Base-by-base conservation (phyloP, 2,329 filamentous ascomycete genomes). In the Ustilaginoidea virens region DNA sequence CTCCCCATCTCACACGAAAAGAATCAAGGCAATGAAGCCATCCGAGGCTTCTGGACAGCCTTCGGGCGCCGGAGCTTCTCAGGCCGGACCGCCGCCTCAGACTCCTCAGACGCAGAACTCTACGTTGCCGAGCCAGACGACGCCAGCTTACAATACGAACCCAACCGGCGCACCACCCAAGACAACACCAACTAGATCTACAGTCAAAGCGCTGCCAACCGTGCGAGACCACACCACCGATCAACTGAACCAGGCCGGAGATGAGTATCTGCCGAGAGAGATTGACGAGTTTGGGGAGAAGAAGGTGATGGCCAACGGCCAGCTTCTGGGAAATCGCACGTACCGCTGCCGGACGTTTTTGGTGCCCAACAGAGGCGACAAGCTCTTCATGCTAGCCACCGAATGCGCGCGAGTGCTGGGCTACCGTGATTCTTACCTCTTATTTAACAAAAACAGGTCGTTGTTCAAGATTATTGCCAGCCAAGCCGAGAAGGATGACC, bases 381-480 rank as follows among this genome's bases (percentile, higher is more conserved):
- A 94, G 55, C 69, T 96, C 5, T 98, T 96, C 58, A 98, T 98
- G 90, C 71, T 98, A 29, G 90, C 90, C 20, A 98, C 90, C 11
- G 90, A 98, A 56, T 96, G 90, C 49, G 90, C 90, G 15, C 74
- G 90, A 40, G 85, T 94, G 4, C 63, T 96, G 14, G 81, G 85
- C 26, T 98, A 98, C 51, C 72, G 90, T 36, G 90, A 98, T 53
- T 94, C 86, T n/a, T 98, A 98, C 51, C 65, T 98, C 20, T 62
- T 98, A 11, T 98, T 98, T 63, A 96, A 96, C 67, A 94, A 96
- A 60, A 96, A 98, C 53, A 69, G 87, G 39, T 96, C 90, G 2
- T 63, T 98, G 7, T 92, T 72, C 65, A 98, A 98, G 58, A 98
- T 98, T 47, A 98, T 98, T 44, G 87, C 87, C 33, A 92, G 80